A percentile compares a stretch with the other conserved stretches of the same genome.
These are phyloP conservation scores for Penicillium waksmanii DNA, from an alignment of 495 filamentous ascomycete genomes.

Conservation along the genomic window DNA sequence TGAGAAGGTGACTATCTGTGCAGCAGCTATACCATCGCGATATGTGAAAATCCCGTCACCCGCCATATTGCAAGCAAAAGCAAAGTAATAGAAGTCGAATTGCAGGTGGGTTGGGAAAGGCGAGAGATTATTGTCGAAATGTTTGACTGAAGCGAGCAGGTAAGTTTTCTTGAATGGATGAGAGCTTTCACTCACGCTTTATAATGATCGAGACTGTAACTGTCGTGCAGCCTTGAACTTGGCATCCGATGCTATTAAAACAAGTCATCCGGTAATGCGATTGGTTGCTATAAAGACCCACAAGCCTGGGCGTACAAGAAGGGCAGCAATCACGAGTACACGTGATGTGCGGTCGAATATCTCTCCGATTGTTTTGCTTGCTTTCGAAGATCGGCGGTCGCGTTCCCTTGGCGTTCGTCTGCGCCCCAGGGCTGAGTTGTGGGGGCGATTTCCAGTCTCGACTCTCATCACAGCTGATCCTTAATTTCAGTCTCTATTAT, in stretches of 20 bases:
- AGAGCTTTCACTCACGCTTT: background rate
- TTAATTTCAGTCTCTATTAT: too few species aligned
- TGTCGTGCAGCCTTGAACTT: background rate
- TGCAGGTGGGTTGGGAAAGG: background rate
- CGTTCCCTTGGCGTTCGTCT: background rate
- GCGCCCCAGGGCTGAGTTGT: conserved; percentile 1
- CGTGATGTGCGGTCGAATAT: conserved; percentile 7
- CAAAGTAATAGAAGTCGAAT: background rate
- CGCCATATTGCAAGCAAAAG: background rate
- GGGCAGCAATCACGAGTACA: conserved; percentile 4
- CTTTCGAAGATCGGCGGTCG: background rate
- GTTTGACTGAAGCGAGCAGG: background rate
- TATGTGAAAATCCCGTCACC: conserved; percentile 18
- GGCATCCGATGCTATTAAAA: background rate
- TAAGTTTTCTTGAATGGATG: background rate
- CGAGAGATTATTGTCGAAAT: too few species aligned
- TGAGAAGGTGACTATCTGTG: conserved; percentile 16
- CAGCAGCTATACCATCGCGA: conserved; percentile 19
- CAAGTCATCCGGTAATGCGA: background rate
- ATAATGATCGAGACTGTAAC: background rate
- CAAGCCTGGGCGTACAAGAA: conserved; percentile 1
- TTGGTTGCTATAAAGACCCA: background rate
- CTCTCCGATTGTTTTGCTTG: background rate
- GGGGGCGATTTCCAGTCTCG: background rate
- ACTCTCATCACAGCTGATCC: too few species aligned